These are phyloP conservation scores for Trichosporon faecale DNA, from an alignment of 1,284 basidiomycete genomes.

Conservation along the genomic window DNA sequence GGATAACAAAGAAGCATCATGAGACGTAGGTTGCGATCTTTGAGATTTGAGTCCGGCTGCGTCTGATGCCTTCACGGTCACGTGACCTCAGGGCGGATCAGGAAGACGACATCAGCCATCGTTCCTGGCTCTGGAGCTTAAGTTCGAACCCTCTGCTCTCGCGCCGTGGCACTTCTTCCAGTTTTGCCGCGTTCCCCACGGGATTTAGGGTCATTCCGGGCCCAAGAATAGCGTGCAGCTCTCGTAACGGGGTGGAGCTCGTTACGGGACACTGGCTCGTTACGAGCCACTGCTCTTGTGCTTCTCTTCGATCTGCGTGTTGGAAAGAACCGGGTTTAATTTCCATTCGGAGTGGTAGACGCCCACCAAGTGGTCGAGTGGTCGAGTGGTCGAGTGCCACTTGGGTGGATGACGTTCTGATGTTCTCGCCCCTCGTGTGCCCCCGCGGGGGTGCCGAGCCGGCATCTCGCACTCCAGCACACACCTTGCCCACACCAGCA, in stretches of 20 bases:
- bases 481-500: neutral
- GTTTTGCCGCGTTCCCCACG: neutral
- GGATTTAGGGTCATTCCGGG: neutral
- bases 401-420: neutral
- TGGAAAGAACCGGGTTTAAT: neutral
- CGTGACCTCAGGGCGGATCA: neutral
- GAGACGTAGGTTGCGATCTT: neutral
- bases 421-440: neutral
- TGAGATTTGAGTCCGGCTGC: neutral
- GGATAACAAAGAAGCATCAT: neutral
- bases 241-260: constrained; percentile 1
- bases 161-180: neutral
- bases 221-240: neutral
- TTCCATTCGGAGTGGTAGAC: neutral
- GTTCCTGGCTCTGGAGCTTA: neutral
- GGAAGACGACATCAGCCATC: neutral
- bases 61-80: neutral
- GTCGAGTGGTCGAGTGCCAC: too few relatives aligned
- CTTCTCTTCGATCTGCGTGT: neutral
- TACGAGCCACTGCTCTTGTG: neutral
- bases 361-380: too few relatives aligned
- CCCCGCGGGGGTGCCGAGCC: neutral
- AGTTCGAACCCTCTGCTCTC: neutral
- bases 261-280: neutral
- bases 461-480: neutral